Conservation (phyloP, 805 yeast genomes). For the Saccharomycopsis sp. region DNA sequence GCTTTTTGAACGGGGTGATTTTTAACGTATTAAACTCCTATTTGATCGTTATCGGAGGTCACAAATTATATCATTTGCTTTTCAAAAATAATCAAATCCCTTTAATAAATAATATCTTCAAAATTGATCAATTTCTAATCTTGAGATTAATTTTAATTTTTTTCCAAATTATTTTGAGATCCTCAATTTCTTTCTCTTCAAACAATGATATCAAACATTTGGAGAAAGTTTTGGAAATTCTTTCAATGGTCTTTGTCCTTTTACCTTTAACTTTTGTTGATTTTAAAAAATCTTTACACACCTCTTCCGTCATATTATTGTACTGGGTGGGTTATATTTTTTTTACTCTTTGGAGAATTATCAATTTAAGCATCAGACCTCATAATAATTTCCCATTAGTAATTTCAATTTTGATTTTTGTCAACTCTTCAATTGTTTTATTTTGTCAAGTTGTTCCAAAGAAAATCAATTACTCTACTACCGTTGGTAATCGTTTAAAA, state of each 20-base stretch:
- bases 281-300: slow-evolving; percentile 50
- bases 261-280: slow-evolving; percentile 57
- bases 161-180: slow-evolving; percentile 24
- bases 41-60: slow-evolving; percentile 34
- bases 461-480: slow-evolving; percentile 26
- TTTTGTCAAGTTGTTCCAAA: slow-evolving; percentile 30
- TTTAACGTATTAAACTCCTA: slow-evolving; percentile 32
- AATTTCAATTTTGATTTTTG: slow-evolving; percentile 24
- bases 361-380: slow-evolving; percentile 29
- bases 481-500: slow-evolving; percentile 31
- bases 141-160: slow-evolving; percentile 25
- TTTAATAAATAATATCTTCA: slow-evolving; percentile 21
- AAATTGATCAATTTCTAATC: slow-evolving; percentile 27
- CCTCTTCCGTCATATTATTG: slow-evolving; percentile 58
- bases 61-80: slow-evolving; percentile 25
- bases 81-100: slow-evolving; percentile 12
- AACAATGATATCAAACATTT: slow-evolving; percentile 20
- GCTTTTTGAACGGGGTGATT: slow-evolving; percentile 45
- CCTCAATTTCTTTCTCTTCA: slow-evolving; percentile 19
- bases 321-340: slow-evolving; percentile 61
- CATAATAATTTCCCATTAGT: slow-evolving; percentile 21
- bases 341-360: slow-evolving; percentile 35
- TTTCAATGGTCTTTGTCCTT: slow-evolving; percentile 32
- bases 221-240: slow-evolving; percentile 22
- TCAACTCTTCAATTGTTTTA: slow-evolving; percentile 25